Conservation (phyloP, 352 stramenopile species). For the Globisporangium camurandrum region DNA sequence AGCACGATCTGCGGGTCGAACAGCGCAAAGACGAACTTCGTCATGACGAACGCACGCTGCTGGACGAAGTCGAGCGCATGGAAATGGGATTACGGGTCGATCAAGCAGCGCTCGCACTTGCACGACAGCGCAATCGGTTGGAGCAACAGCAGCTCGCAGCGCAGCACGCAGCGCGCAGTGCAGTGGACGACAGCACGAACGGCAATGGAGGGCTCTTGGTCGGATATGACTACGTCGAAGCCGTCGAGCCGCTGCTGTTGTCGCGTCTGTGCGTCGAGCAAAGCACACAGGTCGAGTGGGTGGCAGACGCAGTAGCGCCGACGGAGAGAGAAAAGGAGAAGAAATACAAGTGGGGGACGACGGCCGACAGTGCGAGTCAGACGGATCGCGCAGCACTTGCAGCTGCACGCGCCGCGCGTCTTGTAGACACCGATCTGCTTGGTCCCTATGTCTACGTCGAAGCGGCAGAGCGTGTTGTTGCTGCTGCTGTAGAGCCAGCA, state of each 20-base stretch:
- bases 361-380: constrained; percentile 7
- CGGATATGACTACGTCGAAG: constrained; percentile 33
- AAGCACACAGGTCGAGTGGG: not conserved
- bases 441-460: constrained; percentile 16
- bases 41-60: constrained; percentile 35
- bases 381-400: constrained; percentile 4
- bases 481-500: not conserved
- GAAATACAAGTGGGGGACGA: constrained; percentile 3
- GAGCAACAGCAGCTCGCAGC: constrained; percentile 35
- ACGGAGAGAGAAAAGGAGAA: not conserved
- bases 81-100: constrained; percentile 31
- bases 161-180: constrained; percentile 13
- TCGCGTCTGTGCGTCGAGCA: not conserved
- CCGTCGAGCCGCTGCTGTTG: not conserved
- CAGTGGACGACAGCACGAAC: not conserved
- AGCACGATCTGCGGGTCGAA: constrained; percentile 47
- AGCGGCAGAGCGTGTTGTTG: constrained; percentile 1
- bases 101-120: constrained; percentile 28
- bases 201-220: too few relatives aligned
- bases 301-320: not conserved
- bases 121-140: constrained; percentile 37
- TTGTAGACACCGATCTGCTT: constrained; percentile 9
- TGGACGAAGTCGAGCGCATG: constrained; percentile 36
- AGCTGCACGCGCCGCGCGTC: too few relatives aligned
- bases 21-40: constrained; percentile 33